Evolutionary conservation across 2,329 filamentous ascomycete genomes (phyloP).

Genomic region (Fusarium fracticaudum): DNA sequence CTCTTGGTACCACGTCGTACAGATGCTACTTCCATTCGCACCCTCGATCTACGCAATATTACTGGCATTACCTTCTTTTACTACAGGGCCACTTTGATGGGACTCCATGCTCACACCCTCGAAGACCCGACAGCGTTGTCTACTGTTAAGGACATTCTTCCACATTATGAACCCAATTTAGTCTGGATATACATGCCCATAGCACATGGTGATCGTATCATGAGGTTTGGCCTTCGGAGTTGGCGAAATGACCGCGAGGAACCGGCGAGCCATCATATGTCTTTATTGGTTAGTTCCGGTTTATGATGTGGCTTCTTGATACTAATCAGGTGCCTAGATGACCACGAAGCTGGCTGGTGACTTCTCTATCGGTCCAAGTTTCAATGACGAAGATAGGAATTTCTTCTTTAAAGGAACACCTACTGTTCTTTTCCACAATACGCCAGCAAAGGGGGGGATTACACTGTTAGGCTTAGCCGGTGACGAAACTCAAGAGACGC

Average conservation of each 20-base stretch:
- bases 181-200: neutral
- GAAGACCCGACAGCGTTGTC: neutral
- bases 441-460: neutral
- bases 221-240: neutral
- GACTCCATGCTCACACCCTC: neutral
- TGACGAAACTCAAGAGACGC: neutral
- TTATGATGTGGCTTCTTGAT: neutral
- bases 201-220: neutral
- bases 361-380: neutral
- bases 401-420: neutral
- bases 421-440: neutral
- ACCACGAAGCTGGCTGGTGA: neutral
- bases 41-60: neutral
- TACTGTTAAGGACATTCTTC: neutral
- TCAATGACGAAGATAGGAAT: neutral
- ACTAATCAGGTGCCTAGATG: neutral
- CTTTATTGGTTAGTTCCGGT: neutral
- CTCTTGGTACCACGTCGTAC: neutral
- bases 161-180: neutral
- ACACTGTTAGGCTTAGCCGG: neutral
- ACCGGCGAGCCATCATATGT: neutral
- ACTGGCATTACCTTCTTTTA: neutral
- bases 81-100: neutral
- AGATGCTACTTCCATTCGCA: neutral
- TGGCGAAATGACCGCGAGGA: neutral